Evolutionary conservation across 371 early-diverging fungal genomes (phyloP), one percentile per base, ranked within the genome.

Genomic region (Mortierella sp.): DNA sequence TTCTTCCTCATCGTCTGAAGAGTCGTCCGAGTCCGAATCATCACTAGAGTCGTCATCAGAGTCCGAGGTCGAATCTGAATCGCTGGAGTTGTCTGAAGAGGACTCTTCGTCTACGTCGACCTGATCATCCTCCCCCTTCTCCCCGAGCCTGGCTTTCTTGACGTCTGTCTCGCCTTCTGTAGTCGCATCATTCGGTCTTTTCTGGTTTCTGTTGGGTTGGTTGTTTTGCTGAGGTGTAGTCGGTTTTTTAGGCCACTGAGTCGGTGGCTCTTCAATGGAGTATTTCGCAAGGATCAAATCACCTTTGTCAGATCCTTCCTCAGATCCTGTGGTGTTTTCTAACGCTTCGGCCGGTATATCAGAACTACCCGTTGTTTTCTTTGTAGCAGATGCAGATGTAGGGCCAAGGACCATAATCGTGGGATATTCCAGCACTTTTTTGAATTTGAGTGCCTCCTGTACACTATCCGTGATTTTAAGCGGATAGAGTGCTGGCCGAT

Each of bases 361-460:
- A n/a, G n/a, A n/a, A n/a, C n/a, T n/a, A n/a, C n/a, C n/a, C n/a
- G n/a, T n/a, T n/a, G n/a, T n/a, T n/a, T n/a, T n/a, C n/a, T n/a
- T n/a, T n/a, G n/a, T n/a, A n/a, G n/a, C n/a, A n/a, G 44, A 9
- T 47, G 32, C 3, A 7, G 52, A 6, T 19, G 39, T 27, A 48
- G 65, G 67, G 28, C 59, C 59, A 4, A 72, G 54, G 9, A 72
- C 63, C 24, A 72, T 51, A 37, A 72, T 72, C 2, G 67, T 61
- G 1, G 73, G 73, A 50, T 62, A 72, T 44, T 72, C 73, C 19
- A 72, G 46, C 14, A 72, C 63, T 34, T 72, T 72, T 39, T 72
- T 72, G 53, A 66, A 72, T 31, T 49, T 56, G 19, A 72, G 59
- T 24, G 67, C 66, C 1, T 72, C 59, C 53, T 62, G 73, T 42